Evolutionary conservation across 1,284 basidiomycete genomes (phyloP), one percentile per base, ranked within the genome.

Genomic region (Hemileia vastatrix): DNA sequence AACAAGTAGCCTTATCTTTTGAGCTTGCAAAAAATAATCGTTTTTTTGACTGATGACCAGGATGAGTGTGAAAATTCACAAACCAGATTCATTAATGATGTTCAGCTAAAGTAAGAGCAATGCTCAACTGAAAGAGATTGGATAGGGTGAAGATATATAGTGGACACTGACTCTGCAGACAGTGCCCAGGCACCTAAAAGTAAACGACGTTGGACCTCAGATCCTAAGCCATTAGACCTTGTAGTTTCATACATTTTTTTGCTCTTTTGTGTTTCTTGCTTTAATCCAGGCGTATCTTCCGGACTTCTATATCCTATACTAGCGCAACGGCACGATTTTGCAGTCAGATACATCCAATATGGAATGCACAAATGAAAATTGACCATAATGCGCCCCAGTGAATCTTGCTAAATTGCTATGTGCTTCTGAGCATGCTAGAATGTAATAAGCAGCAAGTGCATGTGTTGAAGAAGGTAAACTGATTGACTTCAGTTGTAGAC

Each of bases 11-110:
- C 94, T 83, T 19, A 96, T 82, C 18, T 84, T 81, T 65, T 92
- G 86, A 0, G 95, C 92, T 77, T 94, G 88, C 2, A 97, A 81
- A 74, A 92, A 97, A 76, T 94, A 96, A 73, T 95, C 96, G 77
- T 97, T 88, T 74, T 93, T 95, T 13, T 90, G 90, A 67, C 90
- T 94, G 71, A 4, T 1, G 3, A 40, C 32, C 18, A 50, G 50
- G 13, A 44, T 1, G 6, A 9, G 1, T 23, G n/a, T n/a, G n/a
- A n/a, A n/a, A n/a, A n/a, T n/a, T n/a, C n/a, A n/a, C n/a, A n/a
- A n/a, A n/a, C n/a, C n/a, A n/a, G n/a, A n/a, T n/a, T n/a, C n/a
- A n/a, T n/a, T n/a, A n/a, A n/a, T n/a, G n/a, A n/a, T n/a, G n/a
- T n/a, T n/a, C n/a, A n/a, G n/a, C n/a, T n/a, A n/a, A n/a, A n/a